Evolutionary conservation across 768 basidiomycete species (phyloP).

Genomic region (Naganishia onofrii): DNA sequence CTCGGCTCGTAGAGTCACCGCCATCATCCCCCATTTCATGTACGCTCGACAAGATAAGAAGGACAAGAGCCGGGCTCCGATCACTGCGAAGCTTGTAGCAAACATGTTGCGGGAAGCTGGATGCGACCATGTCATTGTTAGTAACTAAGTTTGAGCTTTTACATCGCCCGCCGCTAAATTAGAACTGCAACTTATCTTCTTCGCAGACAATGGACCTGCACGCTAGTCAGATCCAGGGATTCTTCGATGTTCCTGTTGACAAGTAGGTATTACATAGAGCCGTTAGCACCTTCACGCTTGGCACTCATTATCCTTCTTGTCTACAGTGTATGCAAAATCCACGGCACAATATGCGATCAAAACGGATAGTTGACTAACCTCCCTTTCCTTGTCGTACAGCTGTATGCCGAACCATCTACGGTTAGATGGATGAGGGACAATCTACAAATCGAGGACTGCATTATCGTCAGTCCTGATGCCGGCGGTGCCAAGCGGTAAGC

Average conservation of each 20-base stretch:
- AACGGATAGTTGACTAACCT: neutral
- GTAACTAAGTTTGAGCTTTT: conserved; percentile 14
- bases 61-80: conserved; percentile 90
- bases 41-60: conserved; percentile 98
- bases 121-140: conserved; percentile 87
- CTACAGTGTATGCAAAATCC: conserved; percentile 6
- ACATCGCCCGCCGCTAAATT: neutral
- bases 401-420: conserved; percentile 95
- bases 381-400: conserved; percentile 36
- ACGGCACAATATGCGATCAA: neutral
- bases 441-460: conserved; percentile 81
- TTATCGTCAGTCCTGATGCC: conserved; percentile 98
- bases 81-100: conserved; percentile 95
- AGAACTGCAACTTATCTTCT: neutral
- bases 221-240: conserved; percentile 98
- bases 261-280: conserved; percentile 59
- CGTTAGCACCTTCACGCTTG: neutral
- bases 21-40: conserved; percentile 96
- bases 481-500: conserved; percentile 94
- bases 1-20: conserved; percentile 90
- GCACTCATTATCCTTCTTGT: neutral
- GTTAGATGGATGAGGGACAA: conserved; percentile 83
- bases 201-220: conserved; percentile 91
- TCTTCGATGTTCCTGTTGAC: conserved; percentile 99
- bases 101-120: conserved; percentile 97